Evolutionary conservation across 345 rosid species (phyloP).

Genomic region (Camelina neglecta): DNA sequence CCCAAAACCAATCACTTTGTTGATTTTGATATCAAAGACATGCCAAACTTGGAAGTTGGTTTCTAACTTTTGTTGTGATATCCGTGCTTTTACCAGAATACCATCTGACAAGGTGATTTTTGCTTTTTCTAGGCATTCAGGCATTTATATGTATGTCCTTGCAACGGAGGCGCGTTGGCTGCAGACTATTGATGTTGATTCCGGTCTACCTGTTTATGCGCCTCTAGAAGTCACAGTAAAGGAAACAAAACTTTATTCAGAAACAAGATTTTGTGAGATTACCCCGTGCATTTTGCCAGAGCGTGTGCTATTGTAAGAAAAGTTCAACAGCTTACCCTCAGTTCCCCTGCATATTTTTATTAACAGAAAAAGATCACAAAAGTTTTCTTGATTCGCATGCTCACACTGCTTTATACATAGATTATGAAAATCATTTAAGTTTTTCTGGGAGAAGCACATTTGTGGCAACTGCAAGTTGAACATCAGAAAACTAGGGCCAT

Average conservation of each 20-base stretch:
- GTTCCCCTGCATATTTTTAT: constrained; percentile 20
- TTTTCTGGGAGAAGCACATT: constrained; percentile 19
- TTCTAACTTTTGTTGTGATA: constrained; percentile 30
- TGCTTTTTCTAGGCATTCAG: constrained; percentile 80
- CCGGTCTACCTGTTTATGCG: constrained; percentile 90
- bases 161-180: constrained; percentile 97
- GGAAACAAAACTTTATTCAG: constrained; percentile 86
- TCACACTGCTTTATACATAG: constrained; percentile 7
- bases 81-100: constrained; percentile 20
- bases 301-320: constrained; percentile 81
- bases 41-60: constrained; percentile 32
- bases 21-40: constrained; percentile 24
- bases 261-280: constrained; percentile 50
- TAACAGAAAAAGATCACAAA: not conserved
- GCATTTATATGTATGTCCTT: constrained; percentile 80
- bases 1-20: constrained; percentile 31
- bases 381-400: constrained; percentile 13
- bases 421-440: not conserved
- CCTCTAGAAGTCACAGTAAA: constrained; percentile 83
- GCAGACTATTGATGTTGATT: constrained; percentile 96
- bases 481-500: constrained; percentile 5
- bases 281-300: constrained; percentile 96
- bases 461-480: not conserved
- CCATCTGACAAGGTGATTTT: constrained; percentile 24
- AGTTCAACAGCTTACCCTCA: constrained; percentile 19